A percentile compares a stretch with the other conserved stretches of the same genome.
These are phyloP conservation scores for Oryza glaberrima DNA, from an alignment of 176 grass and related monocot species.

Conservation along the genomic window DNA sequence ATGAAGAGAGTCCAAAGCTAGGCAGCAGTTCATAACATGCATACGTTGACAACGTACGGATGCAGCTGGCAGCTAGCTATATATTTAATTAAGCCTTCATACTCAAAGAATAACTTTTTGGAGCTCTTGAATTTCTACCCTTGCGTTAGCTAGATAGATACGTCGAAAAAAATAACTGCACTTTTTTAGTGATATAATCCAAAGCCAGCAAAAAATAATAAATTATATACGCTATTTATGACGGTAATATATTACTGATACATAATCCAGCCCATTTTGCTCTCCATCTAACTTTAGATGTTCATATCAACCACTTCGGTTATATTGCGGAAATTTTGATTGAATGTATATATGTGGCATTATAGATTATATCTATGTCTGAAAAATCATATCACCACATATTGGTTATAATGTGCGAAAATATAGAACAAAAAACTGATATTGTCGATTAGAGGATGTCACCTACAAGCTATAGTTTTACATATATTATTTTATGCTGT, in stretches of 20 bases:
- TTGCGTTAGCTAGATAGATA: background rate
- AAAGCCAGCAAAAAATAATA: background rate
- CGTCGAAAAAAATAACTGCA: background rate
- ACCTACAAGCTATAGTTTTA: background rate
- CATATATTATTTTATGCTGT: background rate
- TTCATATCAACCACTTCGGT: background rate
- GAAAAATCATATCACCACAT: background rate
- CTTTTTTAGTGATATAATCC: too few relatives aligned
- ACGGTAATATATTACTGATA: too few relatives aligned
- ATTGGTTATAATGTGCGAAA: background rate
- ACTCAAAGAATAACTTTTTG: background rate
- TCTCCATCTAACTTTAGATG: background rate
- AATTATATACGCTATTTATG: too few relatives aligned
- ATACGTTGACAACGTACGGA: constrained; percentile 2
- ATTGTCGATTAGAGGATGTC: background rate
- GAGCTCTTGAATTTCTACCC: background rate
- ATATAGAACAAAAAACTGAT: background rate
- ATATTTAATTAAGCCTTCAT: background rate
- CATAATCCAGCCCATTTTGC: too few relatives aligned
- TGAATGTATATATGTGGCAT: background rate
- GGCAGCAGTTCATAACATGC: background rate
- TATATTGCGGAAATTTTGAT: background rate
- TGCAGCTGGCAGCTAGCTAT: background rate
- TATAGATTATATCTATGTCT: background rate
- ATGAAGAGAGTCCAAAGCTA: background rate